A percentile compares a stretch with the other conserved stretches of the same genome.
Evolutionary conservation across 2,329 filamentous ascomycete genomes (phyloP).

Genomic region (Drechslerella stenobrocha): DNA sequence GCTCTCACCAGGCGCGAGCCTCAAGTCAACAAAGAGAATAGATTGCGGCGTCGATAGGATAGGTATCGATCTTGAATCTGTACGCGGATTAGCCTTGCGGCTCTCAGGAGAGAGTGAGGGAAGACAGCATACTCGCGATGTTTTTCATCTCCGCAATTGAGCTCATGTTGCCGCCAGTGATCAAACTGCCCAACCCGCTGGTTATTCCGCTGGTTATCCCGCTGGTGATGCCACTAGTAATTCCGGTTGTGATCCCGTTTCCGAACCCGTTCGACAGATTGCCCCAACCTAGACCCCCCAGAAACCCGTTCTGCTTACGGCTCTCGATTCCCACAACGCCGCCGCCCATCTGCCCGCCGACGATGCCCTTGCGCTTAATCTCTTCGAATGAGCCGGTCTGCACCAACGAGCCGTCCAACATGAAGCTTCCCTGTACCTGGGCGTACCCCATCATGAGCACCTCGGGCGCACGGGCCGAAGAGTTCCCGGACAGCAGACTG

Average conservation of each 20-base stretch:
- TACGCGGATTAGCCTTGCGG: conserved; percentile 32
- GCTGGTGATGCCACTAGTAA: conserved; percentile 31
- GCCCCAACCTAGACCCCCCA: conserved; percentile 84
- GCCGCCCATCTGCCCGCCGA: conserved; percentile 78
- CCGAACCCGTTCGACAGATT: conserved; percentile 56
- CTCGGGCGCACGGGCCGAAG: conserved; percentile 64
- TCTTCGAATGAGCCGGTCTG: conserved; percentile 90
- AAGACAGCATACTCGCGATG: conserved; percentile 64
- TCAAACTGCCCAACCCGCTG: conserved; percentile 80
- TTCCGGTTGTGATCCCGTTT: conserved; percentile 31
- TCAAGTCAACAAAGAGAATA: conserved; percentile 90
- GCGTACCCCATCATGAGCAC: conserved; percentile 97
- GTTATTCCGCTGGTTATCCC: conserved; percentile 65
- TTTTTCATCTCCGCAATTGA: conserved; percentile 95
- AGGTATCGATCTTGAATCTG: conserved; percentile 75
- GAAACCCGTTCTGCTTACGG: conserved; percentile 74
- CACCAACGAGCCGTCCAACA: conserved; percentile 84
- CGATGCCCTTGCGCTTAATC: conserved; percentile 89
- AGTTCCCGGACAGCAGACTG: conserved; percentile 50
- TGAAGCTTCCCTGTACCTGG: conserved; percentile 89
- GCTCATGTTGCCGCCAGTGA: conserved; percentile 85
- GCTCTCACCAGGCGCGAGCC: conserved; percentile 84
- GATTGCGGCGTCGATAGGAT: conserved; percentile 94
- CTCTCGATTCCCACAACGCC: conserved; percentile 81
- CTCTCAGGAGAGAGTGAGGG: neutral